Base-by-base conservation (phyloP, 352 stramenopile genomes). In the Thalassiosira allenii region DNA sequence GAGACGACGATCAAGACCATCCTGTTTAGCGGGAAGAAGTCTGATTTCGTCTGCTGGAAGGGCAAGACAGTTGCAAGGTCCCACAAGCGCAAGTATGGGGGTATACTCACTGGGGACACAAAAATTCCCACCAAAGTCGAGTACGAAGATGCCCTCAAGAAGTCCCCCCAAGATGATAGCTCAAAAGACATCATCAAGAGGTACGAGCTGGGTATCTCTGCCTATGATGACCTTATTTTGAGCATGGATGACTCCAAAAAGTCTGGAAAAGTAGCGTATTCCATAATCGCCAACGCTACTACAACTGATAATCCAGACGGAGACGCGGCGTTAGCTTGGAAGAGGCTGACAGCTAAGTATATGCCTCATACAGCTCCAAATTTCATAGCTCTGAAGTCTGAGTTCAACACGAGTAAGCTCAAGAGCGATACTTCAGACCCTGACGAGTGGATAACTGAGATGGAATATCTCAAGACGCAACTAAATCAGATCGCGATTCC, bases 211-310 rank as follows among this genome's bases (percentile, higher is more conserved):
- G 37, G 17, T 47, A 47, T 47, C 37, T 47, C 37, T 47, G 37
- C 37, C 37, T 47, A 47, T 17, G 37, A 47, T 47, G 37, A 17
- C 37, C 37, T 47, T 47, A 47, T 47, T 47, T 47, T 47, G 37
- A 47, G 37, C 17, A 47, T 47, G 17, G 9, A 47, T 47, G 9
- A 47, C 17, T 47, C 37, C 37, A 47, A 47, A 17, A 47, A 47
- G 37, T 47, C 37, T 47, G 37, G 37, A 47, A 47, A 47, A 47
- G 37, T 47, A 47, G 37, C 37, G 37, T 47, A 47, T 47, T 47
- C 37, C 8, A 47, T 47, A 47, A 17, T 47, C 17, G 37, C 37
- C 8, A 47, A 47, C 37, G 37, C 37, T 47, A 47, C 37, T 17
- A 47, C 37, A 17, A 47, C 37, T 47, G 37, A 47, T 47, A 47